Evolutionary conservation across 2,329 filamentous ascomycete species (phyloP).

Genomic region (Xylariaceae sp.): DNA sequence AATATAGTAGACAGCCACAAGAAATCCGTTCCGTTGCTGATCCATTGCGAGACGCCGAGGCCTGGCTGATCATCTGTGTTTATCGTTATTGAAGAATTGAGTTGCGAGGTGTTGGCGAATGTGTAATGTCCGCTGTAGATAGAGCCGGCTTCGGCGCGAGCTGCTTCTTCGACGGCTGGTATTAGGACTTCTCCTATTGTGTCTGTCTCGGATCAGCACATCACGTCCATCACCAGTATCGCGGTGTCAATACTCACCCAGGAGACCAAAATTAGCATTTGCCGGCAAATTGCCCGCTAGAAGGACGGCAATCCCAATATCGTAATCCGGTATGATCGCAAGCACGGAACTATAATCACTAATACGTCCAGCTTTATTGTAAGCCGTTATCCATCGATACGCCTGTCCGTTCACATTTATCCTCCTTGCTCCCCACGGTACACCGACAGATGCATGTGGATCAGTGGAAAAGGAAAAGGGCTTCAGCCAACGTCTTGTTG

Average conservation of each 20-base stretch:
- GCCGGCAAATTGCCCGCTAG: slow-evolving; percentile 33
- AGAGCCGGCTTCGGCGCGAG: slow-evolving; percentile 28
- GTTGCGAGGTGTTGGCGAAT: slow-evolving; percentile 11
- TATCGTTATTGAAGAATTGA: slow-evolving; percentile 34
- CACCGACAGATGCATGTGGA: slow-evolving; percentile 37
- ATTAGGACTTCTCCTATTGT: slow-evolving; percentile 28
- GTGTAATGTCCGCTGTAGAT: slow-evolving; percentile 28
- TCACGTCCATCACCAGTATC: neutral
- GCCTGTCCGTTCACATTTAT: slow-evolving; percentile 25
- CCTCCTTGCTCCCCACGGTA: slow-evolving; percentile 37
- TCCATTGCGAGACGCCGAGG: slow-evolving; percentile 29
- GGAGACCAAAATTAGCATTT: slow-evolving; percentile 29
- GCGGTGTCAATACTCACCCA: slow-evolving; percentile 18
- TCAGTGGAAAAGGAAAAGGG: slow-evolving; percentile 38
- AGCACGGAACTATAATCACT: slow-evolving; percentile 38
- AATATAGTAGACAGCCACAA: slow-evolving; percentile 21
- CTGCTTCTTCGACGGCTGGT: slow-evolving; percentile 30
- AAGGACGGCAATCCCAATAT: slow-evolving; percentile 40
- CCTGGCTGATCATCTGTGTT: slow-evolving; percentile 30
- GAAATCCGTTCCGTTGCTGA: slow-evolving; percentile 34
- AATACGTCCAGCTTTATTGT: slow-evolving; percentile 40
- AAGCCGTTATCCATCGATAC: slow-evolving; percentile 38
- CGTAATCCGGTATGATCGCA: slow-evolving; percentile 42
- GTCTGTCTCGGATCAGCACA: slow-evolving; percentile 20
- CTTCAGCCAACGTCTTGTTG: slow-evolving; percentile 41